A percentile compares a stretch with the other conserved stretches of the same genome.
Evolutionary conservation across 257 asterid species (phyloP).

Genomic region (Solanum megistacrolobum): DNA sequence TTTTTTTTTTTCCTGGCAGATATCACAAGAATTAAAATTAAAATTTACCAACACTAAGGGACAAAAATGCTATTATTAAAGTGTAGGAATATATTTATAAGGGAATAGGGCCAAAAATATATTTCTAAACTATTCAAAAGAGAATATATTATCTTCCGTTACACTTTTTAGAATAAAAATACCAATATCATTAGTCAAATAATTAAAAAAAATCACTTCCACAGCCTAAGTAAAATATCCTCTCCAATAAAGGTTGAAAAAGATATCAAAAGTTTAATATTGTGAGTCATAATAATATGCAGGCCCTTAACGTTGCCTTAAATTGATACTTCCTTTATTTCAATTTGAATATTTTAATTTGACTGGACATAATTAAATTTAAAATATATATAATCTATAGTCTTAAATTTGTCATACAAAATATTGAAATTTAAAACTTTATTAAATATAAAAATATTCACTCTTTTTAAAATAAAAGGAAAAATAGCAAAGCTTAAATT

Average conservation of each 20-base stretch:
- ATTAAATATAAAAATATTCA: not conserved
- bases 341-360: not conserved
- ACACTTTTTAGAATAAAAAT: not conserved
- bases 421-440: not conserved
- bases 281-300: not conserved
- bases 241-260: not conserved
- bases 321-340: not conserved
- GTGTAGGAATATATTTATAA: not conserved
- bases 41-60: not conserved
- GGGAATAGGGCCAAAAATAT: not conserved
- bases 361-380: not conserved
- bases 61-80: not conserved
- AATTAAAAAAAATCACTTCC: not conserved
- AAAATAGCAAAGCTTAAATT: not conserved
- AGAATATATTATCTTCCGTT: not conserved
- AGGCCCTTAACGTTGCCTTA: not conserved
- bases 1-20: too few relatives aligned
- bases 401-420: not conserved
- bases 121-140: not conserved
- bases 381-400: not conserved
- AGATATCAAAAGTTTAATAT: not conserved
- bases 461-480: not conserved
- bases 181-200: not conserved
- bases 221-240: not conserved
- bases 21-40: too few relatives aligned